Percentiles rank a stretch among this genome's conserved stretches.
Conservation (phyloP, 164 flowering plant species). For the Piper longum region DNA sequence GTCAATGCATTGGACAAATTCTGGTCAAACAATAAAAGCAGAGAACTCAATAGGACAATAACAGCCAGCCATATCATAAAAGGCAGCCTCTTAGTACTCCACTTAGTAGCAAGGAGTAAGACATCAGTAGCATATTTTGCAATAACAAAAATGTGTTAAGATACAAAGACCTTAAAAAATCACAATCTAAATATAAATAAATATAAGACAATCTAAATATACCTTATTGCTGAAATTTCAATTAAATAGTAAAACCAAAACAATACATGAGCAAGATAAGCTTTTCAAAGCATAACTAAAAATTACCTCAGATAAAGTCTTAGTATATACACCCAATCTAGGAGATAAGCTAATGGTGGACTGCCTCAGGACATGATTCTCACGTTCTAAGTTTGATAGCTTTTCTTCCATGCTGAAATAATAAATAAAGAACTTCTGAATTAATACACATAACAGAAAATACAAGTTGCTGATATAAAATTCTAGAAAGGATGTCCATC, state of each 20-base stretch:
- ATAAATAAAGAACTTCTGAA: slow-evolving; percentile 4
- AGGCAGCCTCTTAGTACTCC: neutral
- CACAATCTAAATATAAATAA: no score
- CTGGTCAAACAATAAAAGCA: slow-evolving; percentile 27
- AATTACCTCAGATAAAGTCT: slow-evolving; percentile 48
- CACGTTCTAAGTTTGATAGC: slow-evolving; percentile 57
- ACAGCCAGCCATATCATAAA: neutral
- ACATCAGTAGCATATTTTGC: neutral
- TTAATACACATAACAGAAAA: neutral
- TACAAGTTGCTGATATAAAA: neutral
- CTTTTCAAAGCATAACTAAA: neutral
- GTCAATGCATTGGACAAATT: slow-evolving; percentile 36
- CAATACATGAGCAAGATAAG: neutral
- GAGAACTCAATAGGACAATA: neutral
- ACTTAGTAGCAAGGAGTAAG: neutral
- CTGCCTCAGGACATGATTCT: slow-evolving; percentile 78
- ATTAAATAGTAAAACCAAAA: no score
- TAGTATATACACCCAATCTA: slow-evolving; percentile 34
- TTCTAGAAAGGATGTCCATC: neutral
- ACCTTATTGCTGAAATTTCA: neutral
- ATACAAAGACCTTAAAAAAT: no score
- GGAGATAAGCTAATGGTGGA: slow-evolving; percentile 54
- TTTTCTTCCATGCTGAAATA: slow-evolving; percentile 66
- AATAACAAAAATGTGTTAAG: no score
- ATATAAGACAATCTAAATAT: neutral